Evolutionary conservation across 129 eudicot genomes (phyloP), one percentile per base, ranked within the genome.

Genomic region (Deinandra increscens): DNA sequence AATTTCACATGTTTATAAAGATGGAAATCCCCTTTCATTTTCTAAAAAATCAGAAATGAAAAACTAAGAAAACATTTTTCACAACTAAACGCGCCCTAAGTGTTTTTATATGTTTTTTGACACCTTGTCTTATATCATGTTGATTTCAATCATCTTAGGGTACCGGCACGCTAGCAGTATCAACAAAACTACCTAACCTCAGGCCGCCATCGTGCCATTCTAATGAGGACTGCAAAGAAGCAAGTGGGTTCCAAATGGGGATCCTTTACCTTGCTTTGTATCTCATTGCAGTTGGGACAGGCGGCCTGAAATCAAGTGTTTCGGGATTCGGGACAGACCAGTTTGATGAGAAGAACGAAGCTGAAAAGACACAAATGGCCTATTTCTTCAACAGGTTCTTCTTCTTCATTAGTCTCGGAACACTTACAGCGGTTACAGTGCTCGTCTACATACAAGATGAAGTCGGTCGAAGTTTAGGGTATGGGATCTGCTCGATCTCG

Each of bases 241-340:
- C 97, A 15, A 85, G 64, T 31, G 95, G 86, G 19, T 72, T 90
- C 39, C 97, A 93, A 74, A 93, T 93, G 97, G 97, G 90, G 51
- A 67, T 89, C 7, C 73, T 93, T 0, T 93, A 89, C 75, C 70
- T 89, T n/a, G 88, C 96, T 17, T 38, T 91, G 34, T 88, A 91
- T 60, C 79, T 88, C 33, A 86, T 88, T 49, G 97, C 97, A 9
- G 29, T 91, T 0, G 97, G 97, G 34, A 88, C 96, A 0, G 97
- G 97, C 1, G 97, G 97, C 60, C 75, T 91, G 1, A 91, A 91
- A 70, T 91, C 97, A 1, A 88, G 96, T 12, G 91, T 91, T 0
- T 91, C 97, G 0, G 97, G 96, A 37, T 91, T 91, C 13, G 96
- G 97, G 13, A 86, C 88, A 0, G 97, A 91, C 44, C 97, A 91